Evolutionary conservation across 306 rosid genomes (phyloP).

Genomic region (cucumber (Cucumis sativus)): DNA sequence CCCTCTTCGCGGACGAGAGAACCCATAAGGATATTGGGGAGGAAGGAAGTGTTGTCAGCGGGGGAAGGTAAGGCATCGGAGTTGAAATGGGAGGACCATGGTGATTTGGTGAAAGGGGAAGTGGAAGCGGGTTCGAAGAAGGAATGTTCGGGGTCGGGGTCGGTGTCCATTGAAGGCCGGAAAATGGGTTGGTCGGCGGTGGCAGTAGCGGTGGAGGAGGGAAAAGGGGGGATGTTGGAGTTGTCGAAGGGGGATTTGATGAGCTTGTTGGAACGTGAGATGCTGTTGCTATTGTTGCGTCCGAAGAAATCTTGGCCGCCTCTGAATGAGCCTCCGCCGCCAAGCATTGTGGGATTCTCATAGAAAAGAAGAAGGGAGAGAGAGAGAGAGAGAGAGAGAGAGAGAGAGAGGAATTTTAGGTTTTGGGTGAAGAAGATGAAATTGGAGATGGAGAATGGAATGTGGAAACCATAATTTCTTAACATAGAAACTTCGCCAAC

Average conservation of each 20-base stretch:
- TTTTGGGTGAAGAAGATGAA: not conserved
- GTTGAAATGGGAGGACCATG: constrained; percentile 55
- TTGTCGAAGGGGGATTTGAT: constrained; percentile 14
- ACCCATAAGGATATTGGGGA: constrained; percentile 40
- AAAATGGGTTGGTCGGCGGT: constrained; percentile 8
- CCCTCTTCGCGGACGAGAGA: constrained; percentile 82
- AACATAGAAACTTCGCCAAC: not conserved
- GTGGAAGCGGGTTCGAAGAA: constrained; percentile 1
- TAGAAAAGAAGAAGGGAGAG: not conserved
- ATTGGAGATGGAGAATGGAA: not conserved
- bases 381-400: not conserved
- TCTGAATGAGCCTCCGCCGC: not conserved
- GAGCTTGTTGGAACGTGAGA: constrained; percentile 3
- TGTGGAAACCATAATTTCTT: not conserved
- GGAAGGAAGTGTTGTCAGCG: not conserved
- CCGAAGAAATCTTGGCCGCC: not conserved
- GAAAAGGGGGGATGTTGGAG: not conserved
- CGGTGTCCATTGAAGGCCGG: constrained; percentile 8
- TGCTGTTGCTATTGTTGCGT: not conserved
- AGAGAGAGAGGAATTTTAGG: not conserved
- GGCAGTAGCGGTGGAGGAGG: not conserved
- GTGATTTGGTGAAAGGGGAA: constrained; percentile 58
- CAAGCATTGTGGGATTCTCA: not conserved
- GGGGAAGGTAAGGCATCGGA: not conserved
- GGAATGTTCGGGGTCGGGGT: not conserved